Evolutionary conservation across 768 basidiomycete species (phyloP), one percentile per base, ranked within the genome.

Genomic region (Mycena venus): DNA sequence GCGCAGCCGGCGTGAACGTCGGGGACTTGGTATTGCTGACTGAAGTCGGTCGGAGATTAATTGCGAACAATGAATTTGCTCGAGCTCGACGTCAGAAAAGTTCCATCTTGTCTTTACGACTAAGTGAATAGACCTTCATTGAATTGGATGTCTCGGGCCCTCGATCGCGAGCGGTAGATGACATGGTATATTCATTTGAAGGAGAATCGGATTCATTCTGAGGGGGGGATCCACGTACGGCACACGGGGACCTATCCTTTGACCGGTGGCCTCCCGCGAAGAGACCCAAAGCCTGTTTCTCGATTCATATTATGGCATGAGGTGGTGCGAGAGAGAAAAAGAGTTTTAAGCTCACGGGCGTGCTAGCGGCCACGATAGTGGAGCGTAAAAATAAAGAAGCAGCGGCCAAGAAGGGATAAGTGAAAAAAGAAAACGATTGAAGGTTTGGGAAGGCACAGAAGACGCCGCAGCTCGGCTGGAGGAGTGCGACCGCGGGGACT

Each of bases 381-480:
- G 29, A 63, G 42, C 44, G 61, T 63, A 38, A 60, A 9, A 38
- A 60, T 23, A 40, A 60, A 31, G 53, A 31, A 31, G 36, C 36
- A 21, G 11, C n/a, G 9, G 58, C 49, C 21, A 25, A 38, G 38
- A 40, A 29, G 51, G 65, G 53, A 55, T 38, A 66, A 68, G 27
- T 44, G 55, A 59, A 44, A 36, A 55, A 49, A 31, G 40, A 32
- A 49, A 36, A 61, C 10, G 42, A n/a, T 69, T 29, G 25, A 29
- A 55, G 31, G 25, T 29, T 25, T 62, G 47, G 59, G 68, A 51
- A 70, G 67, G 56, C 55, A 68, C 68, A 68, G 56, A 58, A 58
- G 29, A 49, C 68, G 59, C 47, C 68, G 65, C 68, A 29, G 32
- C 68, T 70, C 68, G 68, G 68, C n/a, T 49, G 34, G 58, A 42